Evolutionary conservation across 345 rosid genomes (phyloP).

Genomic region (Theobroma cacao): DNA sequence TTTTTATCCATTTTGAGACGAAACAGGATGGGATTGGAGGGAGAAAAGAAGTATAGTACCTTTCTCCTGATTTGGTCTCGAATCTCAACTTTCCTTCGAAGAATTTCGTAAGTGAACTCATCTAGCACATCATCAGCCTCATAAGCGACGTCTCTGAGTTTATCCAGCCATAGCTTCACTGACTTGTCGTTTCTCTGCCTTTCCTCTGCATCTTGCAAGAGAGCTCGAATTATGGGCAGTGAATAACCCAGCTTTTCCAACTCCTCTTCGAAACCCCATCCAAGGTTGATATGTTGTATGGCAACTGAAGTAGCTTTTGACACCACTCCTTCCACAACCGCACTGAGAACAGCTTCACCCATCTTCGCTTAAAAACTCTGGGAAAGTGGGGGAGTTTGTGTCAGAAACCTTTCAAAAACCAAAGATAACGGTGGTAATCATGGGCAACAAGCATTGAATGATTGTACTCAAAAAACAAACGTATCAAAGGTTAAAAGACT

Average conservation of each 20-base stretch:
- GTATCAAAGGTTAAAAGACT: too few species aligned
- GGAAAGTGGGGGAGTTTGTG: too few species aligned
- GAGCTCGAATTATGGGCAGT: conserved; percentile 8
- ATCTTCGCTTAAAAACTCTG: background rate
- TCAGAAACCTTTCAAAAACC: too few species aligned
- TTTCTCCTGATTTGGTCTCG: background rate
- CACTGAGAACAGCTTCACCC: background rate
- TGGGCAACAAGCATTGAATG: too few species aligned
- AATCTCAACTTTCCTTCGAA: conserved; percentile 1
- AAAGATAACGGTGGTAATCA: too few species aligned
- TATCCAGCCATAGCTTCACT: conserved; percentile 17
- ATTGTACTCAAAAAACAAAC: too few species aligned
- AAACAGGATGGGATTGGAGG: background rate
- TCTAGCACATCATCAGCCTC: conserved; percentile 26
- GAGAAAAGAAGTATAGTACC: conserved; percentile 1
- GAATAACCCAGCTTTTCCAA: background rate
- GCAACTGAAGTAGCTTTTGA: background rate
- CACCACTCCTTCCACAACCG: background rate
- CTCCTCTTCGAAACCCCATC: background rate
- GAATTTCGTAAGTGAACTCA: conserved; percentile 2
- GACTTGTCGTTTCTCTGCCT: background rate
- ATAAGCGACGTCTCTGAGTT: conserved; percentile 16
- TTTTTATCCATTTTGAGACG: background rate
- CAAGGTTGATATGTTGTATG: background rate
- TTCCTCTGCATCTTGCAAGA: conserved; percentile 16